Evolutionary conservation across 139 green algal species (phyloP), one percentile per base, ranked within the genome.

Genomic region (Desmodesmus armatus): DNA sequence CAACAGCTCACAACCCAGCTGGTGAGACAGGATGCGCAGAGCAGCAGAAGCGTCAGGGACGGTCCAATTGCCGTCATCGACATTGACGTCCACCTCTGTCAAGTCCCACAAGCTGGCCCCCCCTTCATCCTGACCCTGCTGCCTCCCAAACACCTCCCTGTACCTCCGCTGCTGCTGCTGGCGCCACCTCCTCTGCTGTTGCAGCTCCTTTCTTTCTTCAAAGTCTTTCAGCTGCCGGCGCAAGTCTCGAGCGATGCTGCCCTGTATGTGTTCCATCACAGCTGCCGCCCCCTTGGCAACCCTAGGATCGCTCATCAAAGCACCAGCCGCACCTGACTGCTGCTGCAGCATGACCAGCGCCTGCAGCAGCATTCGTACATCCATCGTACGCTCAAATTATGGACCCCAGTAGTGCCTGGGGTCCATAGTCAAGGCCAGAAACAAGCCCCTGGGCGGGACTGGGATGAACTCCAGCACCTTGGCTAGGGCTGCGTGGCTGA

Each of bases 231-330:
- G n/a, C n/a, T n/a, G n/a, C n/a, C n/a, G 49, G 27, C 74, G 70
- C 53, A 87, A 7, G 5, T 84, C 78, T 31, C 78, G 75, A 19
- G 60, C 76, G 40, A 62, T 84, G 43, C 76, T 84, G 60, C 78
- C 78, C 78, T 67, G 58, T 23, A 67, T 67, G 23, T 67, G 58
- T 67, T 25, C 13, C 58, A 67, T 31, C 58, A 67, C 23, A 13
- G 58, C 58, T 6, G 13, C 58, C 11, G 17, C 58, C 58, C 7
- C 58, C 58, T 31, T 11, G 23, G 31, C 58, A 66, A 9, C 33
- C 27, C 58, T 27, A 15, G 58, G 31, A 25, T 66, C 33, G 58
- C 58, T 69, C n/a, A 9, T 29, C 4, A 13, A 58, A 23, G 47
- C 37, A 29, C 60, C 19, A 3, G 60, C 60, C 60, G 6, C 37